phyloP scores from a whole-genome alignment of 495 filamentous ascomycete genomes.

The Evernia prunastri region DNA sequence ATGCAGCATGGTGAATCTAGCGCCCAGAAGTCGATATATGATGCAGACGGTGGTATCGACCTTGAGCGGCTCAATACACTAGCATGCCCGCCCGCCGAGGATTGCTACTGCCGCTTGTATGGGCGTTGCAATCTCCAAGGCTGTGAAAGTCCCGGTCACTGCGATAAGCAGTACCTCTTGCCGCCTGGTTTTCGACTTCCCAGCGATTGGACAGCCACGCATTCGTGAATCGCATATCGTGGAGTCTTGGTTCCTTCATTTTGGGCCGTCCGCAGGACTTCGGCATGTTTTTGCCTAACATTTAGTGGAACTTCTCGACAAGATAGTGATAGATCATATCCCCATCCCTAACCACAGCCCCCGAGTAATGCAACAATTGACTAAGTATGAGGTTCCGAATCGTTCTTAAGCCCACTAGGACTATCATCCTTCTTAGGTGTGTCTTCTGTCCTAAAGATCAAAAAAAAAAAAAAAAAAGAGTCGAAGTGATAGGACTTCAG shows the following conservation, averaged over 20 bases:
- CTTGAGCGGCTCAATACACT: slow-evolving; percentile 38
- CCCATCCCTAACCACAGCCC: no score
- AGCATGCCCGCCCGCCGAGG: slow-evolving; percentile 37
- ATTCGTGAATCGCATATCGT: background rate
- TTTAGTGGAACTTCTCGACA: background rate
- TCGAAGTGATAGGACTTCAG: no score
- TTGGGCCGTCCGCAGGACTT: background rate
- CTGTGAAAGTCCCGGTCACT: slow-evolving; percentile 30
- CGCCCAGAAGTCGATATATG: slow-evolving; percentile 22
- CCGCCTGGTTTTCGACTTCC: slow-evolving; percentile 36
- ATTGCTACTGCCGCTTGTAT: slow-evolving; percentile 44
- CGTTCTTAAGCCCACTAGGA: no score
- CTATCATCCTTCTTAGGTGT: no score
- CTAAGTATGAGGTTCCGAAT: no score
- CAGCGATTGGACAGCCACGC: slow-evolving; percentile 23
- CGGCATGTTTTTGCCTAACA: background rate
- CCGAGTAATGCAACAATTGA: no score
- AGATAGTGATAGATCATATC: background rate
- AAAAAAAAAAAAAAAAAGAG: no score
- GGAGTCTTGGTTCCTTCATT: background rate
- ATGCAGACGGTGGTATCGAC: slow-evolving; percentile 35
- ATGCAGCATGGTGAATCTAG: background rate
- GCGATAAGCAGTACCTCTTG: slow-evolving; percentile 35
- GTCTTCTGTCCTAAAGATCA: no score
- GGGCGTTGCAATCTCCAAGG: slow-evolving; percentile 33